These are phyloP conservation scores for Phytophthora sansomeana DNA, from an alignment of 352 stramenopile species.

Conservation along the genomic window DNA sequence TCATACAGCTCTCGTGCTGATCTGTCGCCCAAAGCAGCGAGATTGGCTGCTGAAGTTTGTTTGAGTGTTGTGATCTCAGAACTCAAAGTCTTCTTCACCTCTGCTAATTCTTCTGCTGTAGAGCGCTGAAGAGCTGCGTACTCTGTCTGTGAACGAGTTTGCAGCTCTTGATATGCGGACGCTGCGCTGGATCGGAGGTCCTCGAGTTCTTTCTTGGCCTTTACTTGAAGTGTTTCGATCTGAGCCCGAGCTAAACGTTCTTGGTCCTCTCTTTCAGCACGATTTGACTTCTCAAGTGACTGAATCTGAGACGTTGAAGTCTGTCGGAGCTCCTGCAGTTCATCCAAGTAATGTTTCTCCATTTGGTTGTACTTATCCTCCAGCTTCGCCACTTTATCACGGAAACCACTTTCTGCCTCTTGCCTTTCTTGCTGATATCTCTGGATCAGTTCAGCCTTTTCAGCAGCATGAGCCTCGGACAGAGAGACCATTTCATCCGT, in stretches of 20 bases:
- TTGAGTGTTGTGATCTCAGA: conserved; percentile 38
- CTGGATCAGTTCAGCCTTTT: conserved; percentile 40
- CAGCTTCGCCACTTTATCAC: conserved; percentile 36
- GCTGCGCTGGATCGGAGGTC: conserved; percentile 19
- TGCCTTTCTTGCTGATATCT: conserved; percentile 35
- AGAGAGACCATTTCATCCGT: conserved; percentile 57
- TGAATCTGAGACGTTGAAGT: conserved; percentile 30
- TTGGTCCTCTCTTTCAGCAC: conserved; percentile 30
- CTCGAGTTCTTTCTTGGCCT: conserved; percentile 38
- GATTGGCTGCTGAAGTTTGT: conserved; percentile 27
- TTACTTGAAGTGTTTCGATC: conserved; percentile 34
- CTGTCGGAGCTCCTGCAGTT: conserved; percentile 49
- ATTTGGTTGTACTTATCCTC: conserved; percentile 39
- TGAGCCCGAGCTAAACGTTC: conserved; percentile 28
- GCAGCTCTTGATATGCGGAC: conserved; percentile 35
- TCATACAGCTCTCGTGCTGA: conserved; percentile 36
- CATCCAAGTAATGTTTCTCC: conserved; percentile 42
- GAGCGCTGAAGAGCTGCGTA: conserved; percentile 28
- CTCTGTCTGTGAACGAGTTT: conserved; percentile 29
- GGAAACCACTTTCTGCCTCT: conserved; percentile 36
- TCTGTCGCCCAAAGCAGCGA: conserved; percentile 32
- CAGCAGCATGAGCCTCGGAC: conserved; percentile 41
- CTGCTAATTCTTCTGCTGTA: conserved; percentile 25
- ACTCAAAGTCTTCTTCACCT: conserved; percentile 18
- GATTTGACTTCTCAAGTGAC: conserved; percentile 28